Evolutionary conservation across 768 basidiomycete species (phyloP).

Genomic region (Gymnopilus dilepis): DNA sequence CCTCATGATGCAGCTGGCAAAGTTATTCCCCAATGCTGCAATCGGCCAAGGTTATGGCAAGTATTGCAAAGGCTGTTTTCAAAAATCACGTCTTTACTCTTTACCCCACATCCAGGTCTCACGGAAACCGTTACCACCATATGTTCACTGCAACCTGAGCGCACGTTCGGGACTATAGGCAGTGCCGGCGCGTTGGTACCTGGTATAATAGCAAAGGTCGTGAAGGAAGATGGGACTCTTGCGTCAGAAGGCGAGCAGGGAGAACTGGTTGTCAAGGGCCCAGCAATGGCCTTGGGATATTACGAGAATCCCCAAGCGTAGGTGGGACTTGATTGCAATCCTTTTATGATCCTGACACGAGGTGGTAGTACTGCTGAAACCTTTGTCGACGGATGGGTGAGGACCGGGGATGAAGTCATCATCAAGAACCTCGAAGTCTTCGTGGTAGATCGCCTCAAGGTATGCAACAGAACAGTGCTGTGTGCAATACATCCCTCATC

Average conservation of each 20-base stretch:
- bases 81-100: not conserved
- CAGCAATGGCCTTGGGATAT: constrained; percentile 65
- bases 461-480: constrained; percentile 26
- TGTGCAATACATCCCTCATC: not conserved
- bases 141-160: constrained; percentile 47
- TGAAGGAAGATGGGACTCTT: constrained; percentile 61
- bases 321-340: constrained; percentile 22
- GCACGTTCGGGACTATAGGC: constrained; percentile 54
- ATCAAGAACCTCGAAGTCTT: constrained; percentile 66
- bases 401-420: constrained; percentile 76
- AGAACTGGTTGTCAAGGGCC: constrained; percentile 64
- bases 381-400: constrained; percentile 68
- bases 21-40: constrained; percentile 59
- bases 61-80: not conserved
- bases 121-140: constrained; percentile 68
- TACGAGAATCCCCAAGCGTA: constrained; percentile 64
- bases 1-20: constrained; percentile 48
- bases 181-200: constrained; percentile 64
- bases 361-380: constrained; percentile 61
- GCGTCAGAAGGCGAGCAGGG: constrained; percentile 65
- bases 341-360: not conserved
- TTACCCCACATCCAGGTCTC: constrained; percentile 56
- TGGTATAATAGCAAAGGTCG: constrained; percentile 59
- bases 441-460: constrained; percentile 78
- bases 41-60: constrained; percentile 71